Conservation (phyloP, 805 yeast genomes). For the Metschnikowia gelsemii region DNA sequence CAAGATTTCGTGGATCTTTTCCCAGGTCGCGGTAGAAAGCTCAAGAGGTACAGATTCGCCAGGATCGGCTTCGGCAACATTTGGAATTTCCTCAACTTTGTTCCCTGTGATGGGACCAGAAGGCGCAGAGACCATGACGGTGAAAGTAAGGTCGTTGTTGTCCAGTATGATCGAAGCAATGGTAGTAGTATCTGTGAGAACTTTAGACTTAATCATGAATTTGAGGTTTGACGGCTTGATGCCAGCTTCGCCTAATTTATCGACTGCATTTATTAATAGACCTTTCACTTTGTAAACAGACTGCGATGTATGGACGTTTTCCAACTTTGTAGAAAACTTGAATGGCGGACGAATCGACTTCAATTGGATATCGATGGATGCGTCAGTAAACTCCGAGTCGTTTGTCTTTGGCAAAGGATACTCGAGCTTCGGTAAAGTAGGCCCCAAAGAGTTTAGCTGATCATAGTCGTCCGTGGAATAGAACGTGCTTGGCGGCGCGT, state of each 20-base stretch:
- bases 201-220: constrained; percentile 61
- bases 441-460: constrained; percentile 39
- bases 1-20: constrained; percentile 37
- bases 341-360: constrained; percentile 71
- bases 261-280: constrained; percentile 30
- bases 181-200: constrained; percentile 50
- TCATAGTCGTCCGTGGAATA: constrained; percentile 31
- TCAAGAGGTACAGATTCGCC: constrained; percentile 8
- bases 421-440: constrained; percentile 49
- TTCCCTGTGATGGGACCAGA: neutral
- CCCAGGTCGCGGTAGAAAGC: constrained; percentile 42
- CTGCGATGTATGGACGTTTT: constrained; percentile 24
- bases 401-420: constrained; percentile 29
- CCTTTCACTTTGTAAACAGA: constrained; percentile 42
- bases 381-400: neutral
- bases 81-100: neutral
- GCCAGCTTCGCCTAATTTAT: constrained; percentile 27
- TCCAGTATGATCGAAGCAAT: constrained; percentile 28
- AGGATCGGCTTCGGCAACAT: constrained; percentile 6
- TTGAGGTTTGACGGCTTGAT: constrained; percentile 44
- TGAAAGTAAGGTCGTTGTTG: constrained; percentile 12
- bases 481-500: constrained; percentile 33
- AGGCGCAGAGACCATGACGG: constrained; percentile 24
- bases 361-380: constrained; percentile 35
- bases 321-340: constrained; percentile 47